Evolutionary conservation across 2,329 filamentous ascomycete species (phyloP), one percentile per base, ranked within the genome.

Genomic region (Bipolaris victoriae): DNA sequence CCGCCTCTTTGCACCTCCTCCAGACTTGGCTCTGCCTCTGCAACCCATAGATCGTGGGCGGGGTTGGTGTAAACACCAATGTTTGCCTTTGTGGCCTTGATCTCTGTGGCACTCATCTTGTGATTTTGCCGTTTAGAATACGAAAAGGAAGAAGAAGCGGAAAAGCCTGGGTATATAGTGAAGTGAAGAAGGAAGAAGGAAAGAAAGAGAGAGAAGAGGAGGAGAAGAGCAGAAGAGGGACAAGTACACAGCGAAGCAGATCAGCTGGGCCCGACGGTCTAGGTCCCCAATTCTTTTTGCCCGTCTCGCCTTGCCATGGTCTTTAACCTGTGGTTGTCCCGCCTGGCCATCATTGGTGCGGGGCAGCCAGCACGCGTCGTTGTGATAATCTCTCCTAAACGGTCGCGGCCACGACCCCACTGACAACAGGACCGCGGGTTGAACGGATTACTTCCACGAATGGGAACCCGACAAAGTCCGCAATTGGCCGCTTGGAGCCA

Each of bases 11-110:
- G 81, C 55, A 96, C 88, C 61, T 87, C 87, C 75, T 96, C 90
- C 24, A 91, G 79, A 43, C 85, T 88, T 4, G 94, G 94, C 67
- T 86, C 83, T 11, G 93, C 88, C 64, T 91, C 88, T 55, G 84
- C 90, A 60, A 97, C 86, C 91, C 93, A 98, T 51, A 98, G 83
- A 59, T 97, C 90, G 76, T 98, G 94, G 57, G 87, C 86, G 16
- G 94, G 92, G 80, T 98, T 97, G 50, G 94, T 98, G 83, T 90
- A 98, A 65, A 98, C 92, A 68, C 92, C 94, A 74, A 98, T 96
- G 80, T 98, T 98, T 56, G 90, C 81, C 84, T 96, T 95, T 57
- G 84, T 80, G 45, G 84, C 79, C 75, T 80, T 77, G 49, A 80
- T 72, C 48, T 77, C 70, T 13, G 80, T 76, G 10, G 36, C 51